Base-by-base conservation (phyloP, 2,329 filamentous ascomycete genomes). In the Fonsecaea pugnacius region DNA sequence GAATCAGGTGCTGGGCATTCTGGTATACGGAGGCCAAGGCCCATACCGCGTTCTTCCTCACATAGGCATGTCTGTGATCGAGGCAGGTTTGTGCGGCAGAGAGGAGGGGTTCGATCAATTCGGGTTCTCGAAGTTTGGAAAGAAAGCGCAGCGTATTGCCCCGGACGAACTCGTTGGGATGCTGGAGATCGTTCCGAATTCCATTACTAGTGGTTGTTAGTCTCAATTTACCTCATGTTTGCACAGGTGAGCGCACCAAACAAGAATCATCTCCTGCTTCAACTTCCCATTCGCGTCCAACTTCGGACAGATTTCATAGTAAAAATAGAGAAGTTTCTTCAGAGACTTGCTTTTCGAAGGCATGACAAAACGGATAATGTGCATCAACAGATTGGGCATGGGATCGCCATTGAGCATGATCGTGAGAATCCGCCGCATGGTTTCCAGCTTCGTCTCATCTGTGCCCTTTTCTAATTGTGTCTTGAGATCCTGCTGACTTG, bases 311-410 rank as follows among this genome's bases (percentile, higher is more conserved):
- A 72, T 69, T 81, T 99, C 95, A 77, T 98, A 97, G 83, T 99
- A 99, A 79, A 99, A 95, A 81, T 99, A 99, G 62, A 99, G 86
- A 67, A 99, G 85, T 83, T 99, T 99, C 87, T 99, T 99, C 73
- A 99, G 83, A 48, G 90, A 83, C 82, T 99, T 99, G 79, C 91
- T 92, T 83, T 96, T 97, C 69, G 92, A 96, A 14, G 95, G 95
- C 95, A 99, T 99, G 73, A 99, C 93, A 77, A 99, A 99, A 77
- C 95, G 92, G 78, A 99, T 99, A 75, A 99, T 99, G 82, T 98
- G 95, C 95, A 99, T 99, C 72, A 99, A 88, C 21, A 99, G 85
- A 72, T 92, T 89, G 30, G 93, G 90, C 89, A 99, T 95, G 46
- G 95, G 89, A 76, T 99, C 94, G 72, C 95, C 95, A 78, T 98